A percentile compares a stretch with the other conserved stretches of the same genome.
phyloP scores from a whole-genome alignment of 2,329 filamentous ascomycete genomes.

The Verticillium albo-atrum region DNA sequence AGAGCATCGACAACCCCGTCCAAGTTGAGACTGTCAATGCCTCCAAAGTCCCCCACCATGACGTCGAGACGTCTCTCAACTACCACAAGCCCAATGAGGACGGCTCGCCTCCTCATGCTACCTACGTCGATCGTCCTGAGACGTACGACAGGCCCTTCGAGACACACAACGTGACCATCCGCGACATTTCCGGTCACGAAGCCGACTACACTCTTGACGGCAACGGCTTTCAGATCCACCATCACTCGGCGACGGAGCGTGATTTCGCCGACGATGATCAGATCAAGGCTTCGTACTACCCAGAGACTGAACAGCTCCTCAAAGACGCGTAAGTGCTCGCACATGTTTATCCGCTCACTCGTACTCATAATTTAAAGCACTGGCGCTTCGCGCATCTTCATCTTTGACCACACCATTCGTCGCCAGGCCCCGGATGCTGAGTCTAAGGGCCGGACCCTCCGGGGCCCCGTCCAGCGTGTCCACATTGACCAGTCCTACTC shows the following conservation, averaged over 20 bases:
- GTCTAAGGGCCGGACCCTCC: conserved; percentile 38
- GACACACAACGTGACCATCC: conserved; percentile 23
- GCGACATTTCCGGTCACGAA: conserved; percentile 30
- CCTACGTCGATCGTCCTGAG: conserved; percentile 27
- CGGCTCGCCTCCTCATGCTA: conserved; percentile 31
- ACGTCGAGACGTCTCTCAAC: conserved; percentile 30
- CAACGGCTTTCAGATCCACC: conserved; percentile 31
- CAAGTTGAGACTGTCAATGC: background rate
- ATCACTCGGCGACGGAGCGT: conserved; percentile 25
- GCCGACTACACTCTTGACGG: conserved; percentile 29
- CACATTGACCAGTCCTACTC: conserved; percentile 51
- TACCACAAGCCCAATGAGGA: conserved; percentile 36
- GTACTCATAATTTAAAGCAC: conserved; percentile 33
- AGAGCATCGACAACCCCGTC: background rate
- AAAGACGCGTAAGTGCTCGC: conserved; percentile 49
- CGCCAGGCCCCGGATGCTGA: conserved; percentile 36
- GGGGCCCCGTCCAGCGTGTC: conserved; percentile 43
- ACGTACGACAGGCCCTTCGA: conserved; percentile 24
- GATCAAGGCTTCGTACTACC: conserved; percentile 65
- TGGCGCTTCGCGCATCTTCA: conserved; percentile 49
- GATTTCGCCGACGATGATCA: conserved; percentile 49
- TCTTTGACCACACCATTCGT: conserved; percentile 59
- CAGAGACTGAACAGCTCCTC: conserved; percentile 64
- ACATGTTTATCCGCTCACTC: background rate
- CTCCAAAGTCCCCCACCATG: background rate